These are phyloP conservation scores for Candida broadrunensis DNA, from an alignment of 805 yeast species.

Conservation along the genomic window DNA sequence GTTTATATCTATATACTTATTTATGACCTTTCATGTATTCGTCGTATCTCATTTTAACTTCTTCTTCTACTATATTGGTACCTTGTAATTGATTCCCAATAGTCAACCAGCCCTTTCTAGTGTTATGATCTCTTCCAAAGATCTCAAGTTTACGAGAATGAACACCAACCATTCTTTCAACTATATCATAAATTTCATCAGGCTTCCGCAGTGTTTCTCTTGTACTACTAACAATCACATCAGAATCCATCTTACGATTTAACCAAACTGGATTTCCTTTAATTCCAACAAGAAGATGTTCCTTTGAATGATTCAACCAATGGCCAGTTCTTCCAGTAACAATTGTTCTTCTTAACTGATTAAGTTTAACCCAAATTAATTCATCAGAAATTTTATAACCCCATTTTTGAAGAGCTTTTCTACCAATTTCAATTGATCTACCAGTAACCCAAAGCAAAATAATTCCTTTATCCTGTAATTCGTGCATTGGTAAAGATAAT, in stretches of 20 bases:
- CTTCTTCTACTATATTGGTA: slow-evolving; percentile 54
- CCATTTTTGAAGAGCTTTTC: slow-evolving; percentile 74
- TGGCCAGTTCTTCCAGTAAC: slow-evolving; percentile 97
- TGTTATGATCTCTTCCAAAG: slow-evolving; percentile 84
- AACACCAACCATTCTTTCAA: slow-evolving; percentile 78
- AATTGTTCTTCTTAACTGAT: slow-evolving; percentile 82
- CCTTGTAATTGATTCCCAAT: slow-evolving; percentile 78
- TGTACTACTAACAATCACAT: slow-evolving; percentile 75
- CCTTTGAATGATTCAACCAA: slow-evolving; percentile 94
- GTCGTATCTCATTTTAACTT: slow-evolving; percentile 45
- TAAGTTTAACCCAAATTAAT: slow-evolving; percentile 85
- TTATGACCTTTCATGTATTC: slow-evolving; percentile 9
- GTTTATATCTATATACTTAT: background rate
- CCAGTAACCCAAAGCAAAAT: slow-evolving; percentile 94
- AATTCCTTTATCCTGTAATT: slow-evolving; percentile 80
- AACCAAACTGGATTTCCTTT: slow-evolving; percentile 82
- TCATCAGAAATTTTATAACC: slow-evolving; percentile 80
- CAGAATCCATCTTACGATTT: slow-evolving; percentile 63
- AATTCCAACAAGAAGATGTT: slow-evolving; percentile 80
- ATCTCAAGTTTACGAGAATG: slow-evolving; percentile 80
- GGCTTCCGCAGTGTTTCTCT: slow-evolving; percentile 91
- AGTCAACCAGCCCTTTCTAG: slow-evolving; percentile 89
- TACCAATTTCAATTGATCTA: slow-evolving; percentile 84
- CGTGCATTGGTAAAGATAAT: slow-evolving; percentile 58
- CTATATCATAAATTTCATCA: slow-evolving; percentile 80